Base-by-base conservation (phyloP, 257 asterid genomes). In the Solanum arcanum region DNA sequence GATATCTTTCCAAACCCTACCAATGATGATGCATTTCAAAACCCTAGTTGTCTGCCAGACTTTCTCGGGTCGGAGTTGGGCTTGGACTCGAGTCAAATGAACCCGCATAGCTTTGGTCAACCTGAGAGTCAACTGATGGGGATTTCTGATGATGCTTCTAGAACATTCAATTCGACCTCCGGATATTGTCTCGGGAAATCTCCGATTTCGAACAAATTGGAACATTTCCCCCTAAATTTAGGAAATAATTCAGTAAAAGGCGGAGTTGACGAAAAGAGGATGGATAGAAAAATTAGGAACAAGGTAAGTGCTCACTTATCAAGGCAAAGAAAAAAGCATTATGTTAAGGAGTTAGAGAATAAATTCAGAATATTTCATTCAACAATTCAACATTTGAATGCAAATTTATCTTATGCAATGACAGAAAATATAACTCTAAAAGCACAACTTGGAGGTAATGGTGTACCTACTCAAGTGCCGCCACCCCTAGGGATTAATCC, bases 151-250 rank as follows among this genome's bases (percentile, higher is more conserved):
- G 44, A 86, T 83, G 83, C 83, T 46, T 44, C 83, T 29, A 52
- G 73, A 64, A 23, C 3, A 9, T 9, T 62, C 16, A 23, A n/a
- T 12, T 62, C 16, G 16, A 62, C 31, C 15, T 62, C 3, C 0
- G 8, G 2, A 62, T 25, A 23, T 62, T n/a, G 31, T 23, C 70
- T 10, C 0, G 94, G 89, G 70, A 89, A 15, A 70, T 9, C 49
- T 56, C 25, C 68, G 84, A 90, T 90, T 47, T 92, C 95, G 9
- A 91, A 90, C 60, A 87, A 91, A 88, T 92, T 94, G 87, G 95
- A 91, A 89, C 93, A 93, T 90, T 91, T 90, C 90, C 91, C 93
- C 23, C 93, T 90, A 3, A 86, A 88, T 91, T 91, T 87, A 88
- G 91, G 87, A 56, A 86, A 89, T 27, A 87, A 87, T 91, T 87